Evolutionary conservation across 371 early-diverging fungal genomes (phyloP).

Genomic region (Mucor velutinosus): DNA sequence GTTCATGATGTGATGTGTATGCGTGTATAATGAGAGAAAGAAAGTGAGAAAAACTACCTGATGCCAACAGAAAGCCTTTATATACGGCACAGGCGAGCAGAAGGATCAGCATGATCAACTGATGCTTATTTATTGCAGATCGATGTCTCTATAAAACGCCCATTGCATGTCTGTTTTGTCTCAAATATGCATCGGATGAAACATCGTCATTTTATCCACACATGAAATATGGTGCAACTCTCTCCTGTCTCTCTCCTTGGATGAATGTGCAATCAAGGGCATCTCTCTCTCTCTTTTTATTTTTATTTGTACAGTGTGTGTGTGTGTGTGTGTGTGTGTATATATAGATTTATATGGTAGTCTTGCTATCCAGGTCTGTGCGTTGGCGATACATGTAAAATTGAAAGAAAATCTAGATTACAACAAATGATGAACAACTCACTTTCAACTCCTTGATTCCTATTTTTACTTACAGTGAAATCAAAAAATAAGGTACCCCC

Average conservation of each 20-base stretch:
- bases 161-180: constrained; percentile 1
- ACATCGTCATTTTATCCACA: constrained; percentile 15
- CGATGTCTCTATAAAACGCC: constrained; percentile 2
- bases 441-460: background rate
- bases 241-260: background rate
- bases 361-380: constrained; percentile 1
- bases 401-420: constrained; percentile 50
- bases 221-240: background rate
- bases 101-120: constrained; percentile 22
- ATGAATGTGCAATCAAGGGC: background rate
- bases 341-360: background rate
- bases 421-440: background rate
- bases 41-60: background rate
- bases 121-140: constrained; percentile 21
- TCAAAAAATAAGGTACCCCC: constrained; percentile 70
- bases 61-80: background rate
- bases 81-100: background rate
- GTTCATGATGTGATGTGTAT: constrained; percentile 9
- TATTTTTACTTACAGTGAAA: constrained; percentile 49
- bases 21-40: constrained; percentile 3
- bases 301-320: background rate
- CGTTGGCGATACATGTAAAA: constrained; percentile 44
- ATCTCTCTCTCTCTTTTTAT: background rate
- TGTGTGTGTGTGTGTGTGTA: background rate
- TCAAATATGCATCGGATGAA: constrained; percentile 16